Conservation (phyloP, 345 rosid species). For the Isatis tinctoria region DNA sequence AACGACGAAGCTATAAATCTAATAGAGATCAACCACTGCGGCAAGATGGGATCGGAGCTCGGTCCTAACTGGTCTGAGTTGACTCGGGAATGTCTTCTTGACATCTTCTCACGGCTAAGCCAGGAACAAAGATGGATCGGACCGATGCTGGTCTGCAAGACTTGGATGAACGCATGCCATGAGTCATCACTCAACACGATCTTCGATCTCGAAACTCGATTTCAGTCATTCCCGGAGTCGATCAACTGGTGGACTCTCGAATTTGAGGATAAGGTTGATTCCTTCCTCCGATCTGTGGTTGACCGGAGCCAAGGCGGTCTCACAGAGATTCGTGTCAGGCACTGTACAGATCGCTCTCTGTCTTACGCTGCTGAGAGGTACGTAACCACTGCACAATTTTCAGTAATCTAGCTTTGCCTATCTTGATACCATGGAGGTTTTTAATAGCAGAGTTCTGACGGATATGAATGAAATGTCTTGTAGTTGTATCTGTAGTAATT, state of each 20-base stretch:
- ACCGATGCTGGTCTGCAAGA: slow-evolving; percentile 61
- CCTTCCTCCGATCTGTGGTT: slow-evolving; percentile 51
- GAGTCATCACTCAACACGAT: slow-evolving; percentile 54
- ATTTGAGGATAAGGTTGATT: slow-evolving; percentile 60
- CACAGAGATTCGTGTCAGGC: slow-evolving; percentile 48
- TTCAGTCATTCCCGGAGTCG: slow-evolving; percentile 45
- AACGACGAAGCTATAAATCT: not conserved
- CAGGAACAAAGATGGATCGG: slow-evolving; percentile 60
- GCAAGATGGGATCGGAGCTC: slow-evolving; percentile 16
- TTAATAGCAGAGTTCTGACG: too few species aligned
- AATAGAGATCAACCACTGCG: not conserved
- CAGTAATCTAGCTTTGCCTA: not conserved
- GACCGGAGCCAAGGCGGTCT: slow-evolving; percentile 53
- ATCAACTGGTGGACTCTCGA: slow-evolving; percentile 60
- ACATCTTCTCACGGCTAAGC: slow-evolving; percentile 64
- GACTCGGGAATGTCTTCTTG: slow-evolving; percentile 60
- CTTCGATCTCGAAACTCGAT: slow-evolving; percentile 57
- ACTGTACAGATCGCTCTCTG: slow-evolving; percentile 70
- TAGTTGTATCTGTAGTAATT: too few species aligned
- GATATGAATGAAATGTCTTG: too few species aligned
- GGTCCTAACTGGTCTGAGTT: slow-evolving; percentile 58
- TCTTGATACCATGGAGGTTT: too few species aligned
- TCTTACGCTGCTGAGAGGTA: slow-evolving; percentile 61
- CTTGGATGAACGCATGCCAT: slow-evolving; percentile 55
- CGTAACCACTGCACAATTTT: not conserved